phyloP scores from a whole-genome alignment of 2,329 filamentous ascomycete species.

The Coniella vitis region DNA sequence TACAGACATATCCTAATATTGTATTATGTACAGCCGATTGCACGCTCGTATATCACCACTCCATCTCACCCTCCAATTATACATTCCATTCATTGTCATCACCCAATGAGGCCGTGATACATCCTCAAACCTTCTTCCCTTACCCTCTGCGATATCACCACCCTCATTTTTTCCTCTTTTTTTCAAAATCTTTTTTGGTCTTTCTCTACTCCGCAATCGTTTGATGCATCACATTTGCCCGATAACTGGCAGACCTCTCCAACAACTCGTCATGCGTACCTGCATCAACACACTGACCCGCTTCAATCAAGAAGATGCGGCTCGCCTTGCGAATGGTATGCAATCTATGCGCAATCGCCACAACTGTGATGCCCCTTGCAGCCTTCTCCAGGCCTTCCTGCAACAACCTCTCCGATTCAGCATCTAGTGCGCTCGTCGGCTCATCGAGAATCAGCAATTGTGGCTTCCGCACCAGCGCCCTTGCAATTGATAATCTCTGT shows the following conservation, averaged over 20 bases:
- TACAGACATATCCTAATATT: neutral
- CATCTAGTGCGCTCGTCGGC: constrained; percentile 61
- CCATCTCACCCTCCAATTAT: no score
- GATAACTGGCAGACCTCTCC: constrained; percentile 24
- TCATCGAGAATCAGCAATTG: constrained; percentile 64
- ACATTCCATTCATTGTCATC: no score
- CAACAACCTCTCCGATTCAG: constrained; percentile 50
- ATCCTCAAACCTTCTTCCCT: no score
- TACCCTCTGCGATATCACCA: no score
- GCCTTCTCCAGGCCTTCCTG: constrained; percentile 49
- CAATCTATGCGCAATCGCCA: constrained; percentile 39
- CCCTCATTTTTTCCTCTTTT: no score
- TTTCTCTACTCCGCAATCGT: constrained; percentile 17
- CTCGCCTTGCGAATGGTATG: constrained; percentile 37
- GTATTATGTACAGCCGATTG: no score
- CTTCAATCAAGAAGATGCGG: constrained; percentile 36
- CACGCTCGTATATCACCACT: no score
- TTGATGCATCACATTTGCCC: constrained; percentile 28
- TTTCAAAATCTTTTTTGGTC: neutral
- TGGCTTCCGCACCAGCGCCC: constrained; percentile 58
- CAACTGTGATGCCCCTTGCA: constrained; percentile 32
- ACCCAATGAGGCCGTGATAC: no score
- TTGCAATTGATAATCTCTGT: constrained; percentile 62
- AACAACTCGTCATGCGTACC: constrained; percentile 26
- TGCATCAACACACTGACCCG: constrained; percentile 30